These are phyloP conservation scores for Cyclotella atomus DNA, from an alignment of 108 stramenopile species.

Conservation along the genomic window DNA sequence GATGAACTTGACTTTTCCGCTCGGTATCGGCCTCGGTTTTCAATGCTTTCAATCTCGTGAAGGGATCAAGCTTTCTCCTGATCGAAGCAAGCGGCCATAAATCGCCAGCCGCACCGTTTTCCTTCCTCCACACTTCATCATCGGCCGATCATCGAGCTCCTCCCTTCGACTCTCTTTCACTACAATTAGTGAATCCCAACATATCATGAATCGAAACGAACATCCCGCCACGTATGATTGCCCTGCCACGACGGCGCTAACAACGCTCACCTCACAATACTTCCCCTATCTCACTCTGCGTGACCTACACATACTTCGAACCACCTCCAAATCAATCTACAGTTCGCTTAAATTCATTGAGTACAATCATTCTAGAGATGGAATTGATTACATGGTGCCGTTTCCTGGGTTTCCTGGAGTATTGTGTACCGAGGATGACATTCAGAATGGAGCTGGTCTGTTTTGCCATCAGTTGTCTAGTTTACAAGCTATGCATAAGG, in stretches of 20 bases:
- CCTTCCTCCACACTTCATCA: too few species aligned
- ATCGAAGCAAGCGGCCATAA: too few species aligned
- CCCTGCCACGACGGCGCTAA: not conserved
- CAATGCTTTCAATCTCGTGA: too few species aligned
- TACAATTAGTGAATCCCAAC: too few species aligned
- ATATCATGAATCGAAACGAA: too few species aligned
- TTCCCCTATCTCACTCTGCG: conserved; percentile 24
- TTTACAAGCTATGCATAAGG: conserved; percentile 55
- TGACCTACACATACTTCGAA: conserved; percentile 42
- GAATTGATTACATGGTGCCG: conserved; percentile 55
- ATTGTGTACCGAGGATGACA: conserved; percentile 27
- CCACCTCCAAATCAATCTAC: conserved; percentile 35
- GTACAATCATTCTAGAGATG: conserved; percentile 51
- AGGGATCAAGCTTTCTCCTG: too few species aligned
- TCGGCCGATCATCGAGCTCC: too few species aligned
- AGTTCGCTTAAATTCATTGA: conserved; percentile 42
- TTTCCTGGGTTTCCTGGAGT: conserved; percentile 62
- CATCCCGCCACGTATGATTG: too few species aligned
- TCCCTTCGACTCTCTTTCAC: too few species aligned
- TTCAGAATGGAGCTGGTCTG: conserved; percentile 41
- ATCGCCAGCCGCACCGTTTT: too few species aligned
- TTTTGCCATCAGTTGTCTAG: conserved; percentile 63
- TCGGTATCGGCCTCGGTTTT: too few species aligned
- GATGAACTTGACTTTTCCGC: too few species aligned
- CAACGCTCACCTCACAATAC: not conserved